Base-by-base conservation (phyloP, 768 basidiomycete species). In the Pleurotus sapidus region DNA sequence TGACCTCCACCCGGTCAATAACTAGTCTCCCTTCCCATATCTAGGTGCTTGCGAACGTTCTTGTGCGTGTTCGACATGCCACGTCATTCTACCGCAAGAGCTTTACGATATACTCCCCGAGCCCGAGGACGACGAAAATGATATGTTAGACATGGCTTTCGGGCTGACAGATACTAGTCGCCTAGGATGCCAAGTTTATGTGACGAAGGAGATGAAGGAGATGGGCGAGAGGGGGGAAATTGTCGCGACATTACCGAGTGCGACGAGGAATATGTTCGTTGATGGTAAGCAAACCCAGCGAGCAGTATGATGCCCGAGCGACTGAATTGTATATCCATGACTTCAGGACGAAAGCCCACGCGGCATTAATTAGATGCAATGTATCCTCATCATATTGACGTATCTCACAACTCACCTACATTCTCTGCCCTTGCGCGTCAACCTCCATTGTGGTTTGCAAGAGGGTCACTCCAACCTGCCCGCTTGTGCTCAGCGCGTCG, bases 101-200 rank as follows among this genome's bases (percentile, higher is more conserved):
- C 79, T 87, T 59, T 98, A 95, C 68, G 92, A 98, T 70, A 69
- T 82, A 47, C 80, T 98, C 2, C 89, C 92, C 1, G 96, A 98
- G 66, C 95, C 96, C 3, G 91, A 91, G 56, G 96, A 98, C 62
- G 96, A 99, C 67, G 96, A 99, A 74, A 99, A 98, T 65, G 95
- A 94, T 65, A 95, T 95, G 93, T 82, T 99, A 39, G 96, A 98
- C 70, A 92, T 98, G 82, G 96, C 96, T 3, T 98, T 98, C 65
- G 97, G 93, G 0, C 78, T 98, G 53, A 95, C 94, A 0, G 96
- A 98, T 65, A 98, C 96, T 63, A 96, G 89, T 60, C 77, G 86
- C 8, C 73, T 92, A 17, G 90, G 90, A 0, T 91, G 89, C 65
- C 89, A 91, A 68, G 87, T 91, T 20, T 68, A 86, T 53, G 70